phyloP scores from a whole-genome alignment of 2,329 filamentous ascomycete genomes.

The Ceratocystis harringtonii region DNA sequence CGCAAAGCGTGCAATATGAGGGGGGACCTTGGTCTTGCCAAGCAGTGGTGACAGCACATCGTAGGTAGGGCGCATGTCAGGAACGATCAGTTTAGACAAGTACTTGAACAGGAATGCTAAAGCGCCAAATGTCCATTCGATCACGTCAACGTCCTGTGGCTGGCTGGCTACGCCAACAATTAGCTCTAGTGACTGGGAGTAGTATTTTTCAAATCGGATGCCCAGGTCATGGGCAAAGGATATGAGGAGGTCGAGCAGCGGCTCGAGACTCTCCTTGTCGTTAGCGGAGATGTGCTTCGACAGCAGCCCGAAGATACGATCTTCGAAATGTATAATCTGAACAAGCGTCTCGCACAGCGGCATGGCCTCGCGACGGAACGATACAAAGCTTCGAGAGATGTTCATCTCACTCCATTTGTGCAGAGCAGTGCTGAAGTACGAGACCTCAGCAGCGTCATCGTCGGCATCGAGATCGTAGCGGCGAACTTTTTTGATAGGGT shows the following conservation, averaged over 20 bases:
- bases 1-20: slow-evolving; percentile 79
- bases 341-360: slow-evolving; percentile 78
- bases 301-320: slow-evolving; percentile 66
- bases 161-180: slow-evolving; percentile 66
- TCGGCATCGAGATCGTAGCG: slow-evolving; percentile 69
- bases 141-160: slow-evolving; percentile 68
- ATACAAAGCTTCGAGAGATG: slow-evolving; percentile 63
- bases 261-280: slow-evolving; percentile 69
- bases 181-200: slow-evolving; percentile 56
- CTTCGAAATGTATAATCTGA: slow-evolving; percentile 81
- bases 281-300: slow-evolving; percentile 60
- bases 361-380: slow-evolving; percentile 59
- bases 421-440: slow-evolving; percentile 70
- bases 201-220: slow-evolving; percentile 74
- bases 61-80: slow-evolving; percentile 72
- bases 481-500: slow-evolving; percentile 80
- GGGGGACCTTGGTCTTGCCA: slow-evolving; percentile 66
- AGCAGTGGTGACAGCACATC: slow-evolving; percentile 71
- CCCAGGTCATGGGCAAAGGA: slow-evolving; percentile 93
- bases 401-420: slow-evolving; percentile 89
- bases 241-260: slow-evolving; percentile 72
- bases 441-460: slow-evolving; percentile 61
- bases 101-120: slow-evolving; percentile 97
- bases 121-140: slow-evolving; percentile 93
- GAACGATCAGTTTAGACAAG: slow-evolving; percentile 70